Evolutionary conservation across 805 yeast species (phyloP), one percentile per base, ranked within the genome.

Genomic region (Metschnikowia arizonensis): DNA sequence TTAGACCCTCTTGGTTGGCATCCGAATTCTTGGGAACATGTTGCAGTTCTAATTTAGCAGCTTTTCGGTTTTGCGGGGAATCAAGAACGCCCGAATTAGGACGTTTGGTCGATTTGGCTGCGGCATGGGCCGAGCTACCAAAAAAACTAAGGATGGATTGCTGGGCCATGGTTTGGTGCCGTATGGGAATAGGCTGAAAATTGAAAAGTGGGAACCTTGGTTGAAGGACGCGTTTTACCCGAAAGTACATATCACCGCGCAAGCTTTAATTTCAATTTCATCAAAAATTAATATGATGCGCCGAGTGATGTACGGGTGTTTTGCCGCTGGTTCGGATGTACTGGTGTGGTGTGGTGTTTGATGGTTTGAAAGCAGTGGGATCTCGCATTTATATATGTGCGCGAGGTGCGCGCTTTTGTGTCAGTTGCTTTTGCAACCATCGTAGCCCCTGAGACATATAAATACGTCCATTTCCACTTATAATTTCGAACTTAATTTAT

Each of bases 61-160:
- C 17, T 7, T 39, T 21, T 12, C 24, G 18, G 19, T 21, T 36
- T 19, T 29, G 28, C 14, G 45, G 31, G n/a, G 47, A 17, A 9
- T 17, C 40, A 32, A 19, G 25, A 8, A 14, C 12, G 7, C 33
- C 15, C 5, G 40, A n/a, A 3, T 5, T 28, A 23, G 33, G n/a
- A 18, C 42, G 29, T 28, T 34, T 34, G 9, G 38, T 10, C 3
- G 41, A 8, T 14, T 37, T 43, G 18, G 46, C 39, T 11, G 37
- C 29, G 15, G 18, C 31, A 19, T 44, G 42, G 25, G 32, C 30
- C 32, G 40, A 42, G 12, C 49, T 46, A 26, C 54, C 51, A 36
- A 53, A 53, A 30, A 53, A 53, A 15, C 49, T 44, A 12, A 53
- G 33, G 26, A 53, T 53, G 14, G 55, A 52, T 24, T 50, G 55